Base-by-base conservation (phyloP, 2,329 filamentous ascomycete species). In the Aureobasidium melanogenum region DNA sequence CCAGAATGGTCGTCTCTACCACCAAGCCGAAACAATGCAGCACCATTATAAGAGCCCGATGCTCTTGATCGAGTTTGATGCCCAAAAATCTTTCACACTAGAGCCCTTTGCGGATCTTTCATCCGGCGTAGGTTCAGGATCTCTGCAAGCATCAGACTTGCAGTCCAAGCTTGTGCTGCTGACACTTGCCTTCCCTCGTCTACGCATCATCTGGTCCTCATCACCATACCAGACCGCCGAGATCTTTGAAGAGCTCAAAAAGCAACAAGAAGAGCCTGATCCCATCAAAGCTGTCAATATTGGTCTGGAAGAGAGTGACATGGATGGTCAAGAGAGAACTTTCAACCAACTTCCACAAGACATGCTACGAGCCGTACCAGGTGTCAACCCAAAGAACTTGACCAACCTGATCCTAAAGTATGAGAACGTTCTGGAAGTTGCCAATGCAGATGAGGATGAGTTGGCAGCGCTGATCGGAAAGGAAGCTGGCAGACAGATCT, bases 31-130 rank as follows among this genome's bases (percentile, higher is more conserved):
- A 75, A 86, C 88, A 51, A 97, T 99, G 93, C 88, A 95, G 63
- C 85, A 90, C 72, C 87, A 97, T 76, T 99, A 99, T 82, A 88
- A 88, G 70, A 86, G 76, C 66, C 88, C 91, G 0, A 89, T 97
- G 84, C 84, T 99, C 7, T 84, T 99, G 47, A 97, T 99, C 70
- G 94, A 99, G 74, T 99, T 99, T 73, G 92, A 97, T 72, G 89
- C 96, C 71, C 93, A 96, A 77, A 97, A 96, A 73, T 93, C 90
- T 4, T 99, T 99, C 74, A 97, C 92, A 0, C 85, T 99, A 17
- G 94, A 81, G 58, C 79, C 79, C 0, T 81, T 81, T 63, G 74
- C 77, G 1, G 79, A 81, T 63, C 72, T 79, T 47, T 70, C 84
- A n/a, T 84, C 81, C 60, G 73, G 86, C 10, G 84, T 87, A 64